Conservation (phyloP, 108 stramenopile species). For the Conticribra guillardii region DNA sequence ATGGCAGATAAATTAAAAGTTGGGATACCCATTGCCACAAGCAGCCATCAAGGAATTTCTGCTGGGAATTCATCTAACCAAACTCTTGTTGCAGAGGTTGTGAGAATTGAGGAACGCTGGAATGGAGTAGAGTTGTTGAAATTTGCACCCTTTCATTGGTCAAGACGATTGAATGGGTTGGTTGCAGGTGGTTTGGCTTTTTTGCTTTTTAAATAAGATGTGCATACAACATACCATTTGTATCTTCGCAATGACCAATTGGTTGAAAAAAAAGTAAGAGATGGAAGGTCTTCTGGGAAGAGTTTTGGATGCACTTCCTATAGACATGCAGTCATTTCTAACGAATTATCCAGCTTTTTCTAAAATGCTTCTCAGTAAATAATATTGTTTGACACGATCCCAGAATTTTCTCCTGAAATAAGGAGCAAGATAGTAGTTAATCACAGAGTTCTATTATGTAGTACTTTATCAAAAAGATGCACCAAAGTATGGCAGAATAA, state of each 20-base stretch:
- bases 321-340: neutral
- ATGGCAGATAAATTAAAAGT: conserved; percentile 9
- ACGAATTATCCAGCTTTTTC: too few relatives aligned
- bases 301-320: neutral
- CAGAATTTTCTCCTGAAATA: too few relatives aligned
- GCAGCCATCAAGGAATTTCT: conserved; percentile 10
- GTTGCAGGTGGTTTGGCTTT: conserved; percentile 11
- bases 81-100: conserved; percentile 34
- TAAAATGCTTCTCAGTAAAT: too few relatives aligned
- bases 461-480: too few relatives aligned
- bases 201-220: neutral
- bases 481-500: too few relatives aligned
- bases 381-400: too few relatives aligned
- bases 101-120: conserved; percentile 44
- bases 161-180: conserved; percentile 34
- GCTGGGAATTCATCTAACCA: neutral
- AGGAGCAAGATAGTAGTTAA: too few relatives aligned
- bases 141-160: conserved; percentile 25
- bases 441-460: too few relatives aligned
- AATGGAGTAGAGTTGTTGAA: conserved; percentile 34
- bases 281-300: neutral
- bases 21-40: conserved; percentile 14
- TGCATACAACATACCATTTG: too few relatives aligned
- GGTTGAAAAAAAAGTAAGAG: too few relatives aligned
- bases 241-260: conserved; percentile 7